Percentiles rank a stretch among this genome's conserved stretches.
These are phyloP conservation scores for Pulveroboletus sp. DNA, from an alignment of 768 basidiomycete species.

Conservation along the genomic window DNA sequence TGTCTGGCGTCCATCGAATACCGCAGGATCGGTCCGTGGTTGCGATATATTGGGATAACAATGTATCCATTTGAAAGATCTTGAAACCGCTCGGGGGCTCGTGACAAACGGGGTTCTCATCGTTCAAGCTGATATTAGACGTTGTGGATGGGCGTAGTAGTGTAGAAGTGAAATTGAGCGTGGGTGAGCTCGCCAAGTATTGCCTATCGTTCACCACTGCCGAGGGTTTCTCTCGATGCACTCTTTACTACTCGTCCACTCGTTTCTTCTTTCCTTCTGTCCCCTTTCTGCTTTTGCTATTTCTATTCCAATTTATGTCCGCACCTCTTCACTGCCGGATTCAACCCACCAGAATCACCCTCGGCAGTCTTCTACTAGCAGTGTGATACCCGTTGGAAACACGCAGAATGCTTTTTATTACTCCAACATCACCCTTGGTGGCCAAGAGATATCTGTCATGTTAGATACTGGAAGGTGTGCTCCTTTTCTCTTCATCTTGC, in stretches of 20 bases:
- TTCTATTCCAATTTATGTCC: constrained; percentile 30
- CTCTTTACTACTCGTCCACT: constrained; percentile 20
- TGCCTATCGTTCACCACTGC: no score
- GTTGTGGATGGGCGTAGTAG: neutral
- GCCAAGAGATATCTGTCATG: constrained; percentile 51
- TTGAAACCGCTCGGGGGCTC: no score
- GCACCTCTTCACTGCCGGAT: neutral
- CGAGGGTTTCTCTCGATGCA: constrained; percentile 13
- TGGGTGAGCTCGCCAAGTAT: neutral
- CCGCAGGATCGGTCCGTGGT: neutral
- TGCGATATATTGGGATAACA: neutral
- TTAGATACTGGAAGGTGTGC: constrained; percentile 73
- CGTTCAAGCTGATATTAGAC: neutral
- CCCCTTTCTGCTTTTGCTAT: constrained; percentile 24
- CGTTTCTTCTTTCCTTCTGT: constrained; percentile 19
- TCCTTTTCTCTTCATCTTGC: neutral
- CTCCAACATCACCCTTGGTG: constrained; percentile 64
- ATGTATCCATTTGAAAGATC: neutral
- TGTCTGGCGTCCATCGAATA: neutral
- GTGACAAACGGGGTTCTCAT: no score
- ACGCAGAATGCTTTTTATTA: constrained; percentile 72
- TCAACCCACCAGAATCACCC: constrained; percentile 1
- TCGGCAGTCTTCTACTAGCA: constrained; percentile 25
- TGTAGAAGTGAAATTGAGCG: neutral
- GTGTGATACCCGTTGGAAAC: constrained; percentile 48